Percentiles rank a stretch among this genome's conserved stretches.
Conservation (phyloP, 1,284 basidiomycete species). For the Sporisorium sorghi region DNA sequence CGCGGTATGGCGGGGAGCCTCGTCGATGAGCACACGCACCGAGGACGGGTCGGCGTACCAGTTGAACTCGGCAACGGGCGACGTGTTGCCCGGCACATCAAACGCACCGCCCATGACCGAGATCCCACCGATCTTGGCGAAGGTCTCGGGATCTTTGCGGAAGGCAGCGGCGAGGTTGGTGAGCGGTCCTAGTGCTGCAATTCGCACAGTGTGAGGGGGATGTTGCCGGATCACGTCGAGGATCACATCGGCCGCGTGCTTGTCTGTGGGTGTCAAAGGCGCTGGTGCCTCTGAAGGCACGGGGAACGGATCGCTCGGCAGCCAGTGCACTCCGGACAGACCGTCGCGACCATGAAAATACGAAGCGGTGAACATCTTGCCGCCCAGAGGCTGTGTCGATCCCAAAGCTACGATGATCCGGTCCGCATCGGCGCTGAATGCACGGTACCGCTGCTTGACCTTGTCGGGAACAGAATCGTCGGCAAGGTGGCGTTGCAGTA, state of each 20-base stretch:
- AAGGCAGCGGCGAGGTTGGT: slow-evolving; percentile 84
- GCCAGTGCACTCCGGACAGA: slow-evolving; percentile 57
- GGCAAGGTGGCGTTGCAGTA: slow-evolving; percentile 77
- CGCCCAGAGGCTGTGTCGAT: slow-evolving; percentile 76
- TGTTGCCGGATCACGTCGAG: slow-evolving; percentile 77
- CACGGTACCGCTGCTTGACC: slow-evolving; percentile 67
- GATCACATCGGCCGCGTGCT: slow-evolving; percentile 76
- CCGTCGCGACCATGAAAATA: slow-evolving; percentile 75
- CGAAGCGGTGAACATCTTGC: slow-evolving; percentile 81
- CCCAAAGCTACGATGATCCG: slow-evolving; percentile 50
- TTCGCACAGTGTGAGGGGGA: slow-evolving; percentile 78
- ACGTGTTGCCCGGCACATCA: slow-evolving; percentile 91
- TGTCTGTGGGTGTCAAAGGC: slow-evolving; percentile 71
- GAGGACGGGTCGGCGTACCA: slow-evolving; percentile 93
- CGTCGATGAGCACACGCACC: slow-evolving; percentile 71
- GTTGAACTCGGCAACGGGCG: slow-evolving; percentile 77
- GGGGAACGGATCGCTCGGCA: slow-evolving; percentile 59
- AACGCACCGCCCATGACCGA: slow-evolving; percentile 96
- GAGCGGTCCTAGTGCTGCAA: slow-evolving; percentile 86
- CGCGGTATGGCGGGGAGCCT: slow-evolving; percentile 34
- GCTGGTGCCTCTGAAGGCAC: slow-evolving; percentile 26
- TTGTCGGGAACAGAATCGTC: slow-evolving; percentile 72
- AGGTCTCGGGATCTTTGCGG: slow-evolving; percentile 74
- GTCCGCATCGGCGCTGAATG: slow-evolving; percentile 25
- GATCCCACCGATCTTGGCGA: slow-evolving; percentile 76